These are phyloP conservation scores for Diaporthe nobilis DNA, from an alignment of 2,329 filamentous ascomycete species.

Conservation along the genomic window DNA sequence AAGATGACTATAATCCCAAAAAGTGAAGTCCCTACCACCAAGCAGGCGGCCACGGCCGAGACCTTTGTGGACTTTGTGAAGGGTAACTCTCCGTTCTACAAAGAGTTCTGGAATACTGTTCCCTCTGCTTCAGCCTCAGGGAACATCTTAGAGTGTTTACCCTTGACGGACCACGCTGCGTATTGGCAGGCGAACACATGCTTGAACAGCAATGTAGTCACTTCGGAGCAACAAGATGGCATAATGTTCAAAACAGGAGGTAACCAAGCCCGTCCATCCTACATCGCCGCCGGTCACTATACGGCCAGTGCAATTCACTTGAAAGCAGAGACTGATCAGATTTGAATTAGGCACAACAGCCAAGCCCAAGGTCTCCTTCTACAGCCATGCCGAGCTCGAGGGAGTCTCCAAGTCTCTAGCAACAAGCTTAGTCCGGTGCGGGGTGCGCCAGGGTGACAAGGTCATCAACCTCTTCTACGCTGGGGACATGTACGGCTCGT, in stretches of 20 bases:
- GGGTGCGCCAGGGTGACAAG: slow-evolving; percentile 18
- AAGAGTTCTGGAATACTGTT: background rate
- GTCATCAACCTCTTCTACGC: slow-evolving; percentile 36
- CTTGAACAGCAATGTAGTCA: slow-evolving; percentile 3
- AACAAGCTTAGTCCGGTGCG: slow-evolving; percentile 14
- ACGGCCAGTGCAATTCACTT: background rate
- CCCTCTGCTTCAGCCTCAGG: background rate
- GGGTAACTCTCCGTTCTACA: background rate
- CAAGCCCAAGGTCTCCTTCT: slow-evolving; percentile 35
- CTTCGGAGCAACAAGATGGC: slow-evolving; percentile 2
- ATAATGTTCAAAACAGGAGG: slow-evolving; percentile 26
- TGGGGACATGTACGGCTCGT: slow-evolving; percentile 32
- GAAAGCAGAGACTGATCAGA: background rate
- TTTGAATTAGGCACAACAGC: slow-evolving; percentile 10
- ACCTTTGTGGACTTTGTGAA: background rate
- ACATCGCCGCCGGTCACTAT: too few relatives aligned
- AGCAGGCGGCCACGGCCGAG: background rate
- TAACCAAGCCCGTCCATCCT: background rate
- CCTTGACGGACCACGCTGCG: slow-evolving; percentile 12
- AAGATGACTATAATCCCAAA: slow-evolving; percentile 9
- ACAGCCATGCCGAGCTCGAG: slow-evolving; percentile 23
- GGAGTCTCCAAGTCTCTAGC: background rate
- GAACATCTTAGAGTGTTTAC: background rate
- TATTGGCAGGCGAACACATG: slow-evolving; percentile 25
- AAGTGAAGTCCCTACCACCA: background rate